Percentiles rank a stretch among this genome's conserved stretches.
phyloP scores from a whole-genome alignment of 441 rosid species.

The Erysimum pusillum region DNA sequence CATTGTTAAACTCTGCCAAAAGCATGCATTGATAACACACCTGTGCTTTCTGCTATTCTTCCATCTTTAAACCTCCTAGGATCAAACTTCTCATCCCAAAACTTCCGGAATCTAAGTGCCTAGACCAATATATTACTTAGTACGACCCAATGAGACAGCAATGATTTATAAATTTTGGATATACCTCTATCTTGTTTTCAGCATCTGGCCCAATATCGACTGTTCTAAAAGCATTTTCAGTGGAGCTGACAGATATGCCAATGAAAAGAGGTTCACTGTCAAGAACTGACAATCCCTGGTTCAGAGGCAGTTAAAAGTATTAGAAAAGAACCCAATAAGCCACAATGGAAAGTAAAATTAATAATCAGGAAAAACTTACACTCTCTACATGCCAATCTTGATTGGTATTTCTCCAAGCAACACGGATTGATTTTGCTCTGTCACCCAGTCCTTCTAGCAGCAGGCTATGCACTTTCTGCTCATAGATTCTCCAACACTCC shows the following conservation, averaged over 20 bases:
- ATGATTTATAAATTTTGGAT: background rate
- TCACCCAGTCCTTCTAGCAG: conserved; percentile 81
- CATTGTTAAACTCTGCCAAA: conserved; percentile 33
- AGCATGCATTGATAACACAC: conserved; percentile 51
- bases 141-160: conserved; percentile 24
- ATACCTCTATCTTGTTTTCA: conserved; percentile 90
- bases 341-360: conserved; percentile 18
- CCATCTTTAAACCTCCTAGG: conserved; percentile 95
- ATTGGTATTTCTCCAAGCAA: conserved; percentile 76
- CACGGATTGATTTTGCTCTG: conserved; percentile 79
- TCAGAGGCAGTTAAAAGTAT: conserved; percentile 28
- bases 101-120: conserved; percentile 78
- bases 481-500: conserved; percentile 91
- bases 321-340: conserved; percentile 20
- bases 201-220: conserved; percentile 95
- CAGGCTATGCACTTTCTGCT: conserved; percentile 74
- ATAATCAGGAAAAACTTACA: conserved; percentile 51
- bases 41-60: conserved; percentile 93
- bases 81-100: conserved; percentile 95
- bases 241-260: conserved; percentile 79
- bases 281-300: conserved; percentile 81
- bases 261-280: conserved; percentile 71
- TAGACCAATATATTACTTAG: conserved; percentile 47
- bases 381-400: conserved; percentile 65
- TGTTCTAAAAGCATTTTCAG: conserved; percentile 75